phyloP scores from a whole-genome alignment of 2,329 filamentous ascomycete species.

The Cytospora piceicola region DNA sequence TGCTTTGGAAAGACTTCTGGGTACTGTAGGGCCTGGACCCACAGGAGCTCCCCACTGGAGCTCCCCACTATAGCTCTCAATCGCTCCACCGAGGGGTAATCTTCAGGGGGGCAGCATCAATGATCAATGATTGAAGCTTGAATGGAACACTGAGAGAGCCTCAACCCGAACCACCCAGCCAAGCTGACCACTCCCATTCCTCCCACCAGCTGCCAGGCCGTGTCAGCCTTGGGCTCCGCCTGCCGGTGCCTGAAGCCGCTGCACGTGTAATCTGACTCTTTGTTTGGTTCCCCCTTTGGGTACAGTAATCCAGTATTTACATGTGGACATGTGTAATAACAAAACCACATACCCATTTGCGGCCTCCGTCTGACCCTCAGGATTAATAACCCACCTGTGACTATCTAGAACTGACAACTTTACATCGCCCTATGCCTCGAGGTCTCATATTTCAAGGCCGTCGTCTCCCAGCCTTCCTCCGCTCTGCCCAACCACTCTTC shows the following conservation, averaged over 20 bases:
- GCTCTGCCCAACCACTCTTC: background rate
- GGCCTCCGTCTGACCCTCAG: background rate
- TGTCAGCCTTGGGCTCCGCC: background rate
- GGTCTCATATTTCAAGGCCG: background rate
- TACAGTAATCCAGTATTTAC: no score
- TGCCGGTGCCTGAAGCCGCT: background rate
- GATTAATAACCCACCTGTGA: background rate
- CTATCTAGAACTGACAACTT: background rate
- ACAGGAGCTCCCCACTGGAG: background rate
- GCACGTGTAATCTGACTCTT: no score
- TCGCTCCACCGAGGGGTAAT: background rate
- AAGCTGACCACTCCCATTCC: no score
- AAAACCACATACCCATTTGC: background rate
- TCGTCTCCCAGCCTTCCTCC: background rate
- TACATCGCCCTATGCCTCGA: background rate
- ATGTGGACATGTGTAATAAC: background rate
- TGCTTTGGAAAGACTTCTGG: background rate
- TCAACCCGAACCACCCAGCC: background rate
- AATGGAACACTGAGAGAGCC: background rate
- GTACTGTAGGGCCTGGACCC: background rate
- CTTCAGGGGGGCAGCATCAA: background rate
- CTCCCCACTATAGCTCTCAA: background rate
- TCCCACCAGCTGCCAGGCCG: background rate
- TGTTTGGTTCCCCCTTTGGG: no score
- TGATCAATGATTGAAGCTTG: background rate